Conservation (phyloP, 176 grass and related monocot genomes). For the Oryza rufipogon region DNA sequence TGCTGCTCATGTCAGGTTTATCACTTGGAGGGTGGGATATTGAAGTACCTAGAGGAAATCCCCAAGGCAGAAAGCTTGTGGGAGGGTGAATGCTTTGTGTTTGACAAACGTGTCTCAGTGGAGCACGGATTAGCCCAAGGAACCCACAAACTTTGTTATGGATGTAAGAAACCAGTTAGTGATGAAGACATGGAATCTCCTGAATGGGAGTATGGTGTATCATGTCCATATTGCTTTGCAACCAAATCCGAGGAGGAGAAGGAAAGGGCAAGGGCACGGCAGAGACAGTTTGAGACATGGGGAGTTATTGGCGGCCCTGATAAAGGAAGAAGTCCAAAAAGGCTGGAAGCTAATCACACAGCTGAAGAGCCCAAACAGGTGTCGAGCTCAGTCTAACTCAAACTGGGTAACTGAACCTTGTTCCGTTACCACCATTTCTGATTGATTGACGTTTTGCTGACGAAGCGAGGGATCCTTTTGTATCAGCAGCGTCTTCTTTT, state of each 20-base stretch:
- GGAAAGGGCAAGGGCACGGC: slow-evolving; percentile 76
- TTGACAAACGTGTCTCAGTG: slow-evolving; percentile 95
- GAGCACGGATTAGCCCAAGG: slow-evolving; percentile 86
- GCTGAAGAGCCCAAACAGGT: slow-evolving; percentile 22
- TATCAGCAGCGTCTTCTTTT: background rate
- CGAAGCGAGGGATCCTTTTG: background rate
- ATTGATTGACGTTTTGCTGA: background rate
- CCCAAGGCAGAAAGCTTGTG: slow-evolving; percentile 75
- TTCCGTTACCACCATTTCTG: background rate
- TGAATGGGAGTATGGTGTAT: slow-evolving; percentile 86
- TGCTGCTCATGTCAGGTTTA: slow-evolving; percentile 62
- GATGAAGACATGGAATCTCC: slow-evolving; percentile 86
- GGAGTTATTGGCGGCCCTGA: slow-evolving; percentile 87
- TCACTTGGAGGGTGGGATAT: slow-evolving; percentile 94
- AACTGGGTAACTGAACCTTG: background rate
- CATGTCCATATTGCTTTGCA: slow-evolving; percentile 80
- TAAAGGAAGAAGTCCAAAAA: slow-evolving; percentile 61
- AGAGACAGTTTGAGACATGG: slow-evolving; percentile 79
- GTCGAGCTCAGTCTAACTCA: slow-evolving; percentile 22
- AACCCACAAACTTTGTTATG: slow-evolving; percentile 92
- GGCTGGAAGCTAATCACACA: background rate
- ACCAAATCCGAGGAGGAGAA: slow-evolving; percentile 80
- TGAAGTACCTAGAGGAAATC: slow-evolving; percentile 95
- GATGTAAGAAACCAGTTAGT: slow-evolving; percentile 87
- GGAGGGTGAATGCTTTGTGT: slow-evolving; percentile 97